Percentiles rank a stretch among this genome's conserved stretches.
Conservation (phyloP, 2,329 filamentous ascomycete genomes). For the Aspergillus uvarum region DNA sequence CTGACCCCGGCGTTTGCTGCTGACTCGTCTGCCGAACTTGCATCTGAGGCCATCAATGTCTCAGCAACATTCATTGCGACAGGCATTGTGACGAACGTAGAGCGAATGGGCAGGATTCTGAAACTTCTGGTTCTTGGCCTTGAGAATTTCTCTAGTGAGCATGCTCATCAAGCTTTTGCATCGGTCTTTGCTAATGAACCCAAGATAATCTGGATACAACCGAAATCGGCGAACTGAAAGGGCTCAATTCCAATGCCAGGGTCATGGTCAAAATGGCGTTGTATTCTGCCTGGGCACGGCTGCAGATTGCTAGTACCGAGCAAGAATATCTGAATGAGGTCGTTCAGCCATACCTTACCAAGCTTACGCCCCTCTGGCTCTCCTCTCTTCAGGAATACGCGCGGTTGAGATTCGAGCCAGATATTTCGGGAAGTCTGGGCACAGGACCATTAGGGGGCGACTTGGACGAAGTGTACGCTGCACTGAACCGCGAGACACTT, state of each 20-base stretch:
- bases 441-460: slow-evolving; percentile 79
- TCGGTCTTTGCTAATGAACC: slow-evolving; percentile 9
- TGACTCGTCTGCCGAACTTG: slow-evolving; percentile 93
- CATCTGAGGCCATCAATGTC: slow-evolving; percentile 93
- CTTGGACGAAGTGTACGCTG: slow-evolving; percentile 90
- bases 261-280: slow-evolving; percentile 99
- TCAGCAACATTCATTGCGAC: slow-evolving; percentile 98
- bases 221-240: slow-evolving; percentile 87
- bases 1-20: slow-evolving; percentile 93
- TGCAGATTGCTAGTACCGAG: slow-evolving; percentile 92
- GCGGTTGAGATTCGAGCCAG: slow-evolving; percentile 88
- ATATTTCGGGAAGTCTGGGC: slow-evolving; percentile 87
- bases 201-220: slow-evolving; percentile 70
- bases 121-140: slow-evolving; percentile 88
- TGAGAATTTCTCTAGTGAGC: slow-evolving; percentile 78
- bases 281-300: slow-evolving; percentile 93
- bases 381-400: slow-evolving; percentile 92
- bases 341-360: slow-evolving; percentile 84
- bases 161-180: no score
- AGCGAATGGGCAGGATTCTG: slow-evolving; percentile 97
- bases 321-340: slow-evolving; percentile 87
- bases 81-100: slow-evolving; percentile 94
- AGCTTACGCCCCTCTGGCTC: slow-evolving; percentile 88
- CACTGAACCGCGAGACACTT: slow-evolving; percentile 88
- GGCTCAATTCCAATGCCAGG: slow-evolving; percentile 90